Base-by-base conservation (phyloP, 139 green algal genomes). In the Mesotaenium endlicherianum region DNA sequence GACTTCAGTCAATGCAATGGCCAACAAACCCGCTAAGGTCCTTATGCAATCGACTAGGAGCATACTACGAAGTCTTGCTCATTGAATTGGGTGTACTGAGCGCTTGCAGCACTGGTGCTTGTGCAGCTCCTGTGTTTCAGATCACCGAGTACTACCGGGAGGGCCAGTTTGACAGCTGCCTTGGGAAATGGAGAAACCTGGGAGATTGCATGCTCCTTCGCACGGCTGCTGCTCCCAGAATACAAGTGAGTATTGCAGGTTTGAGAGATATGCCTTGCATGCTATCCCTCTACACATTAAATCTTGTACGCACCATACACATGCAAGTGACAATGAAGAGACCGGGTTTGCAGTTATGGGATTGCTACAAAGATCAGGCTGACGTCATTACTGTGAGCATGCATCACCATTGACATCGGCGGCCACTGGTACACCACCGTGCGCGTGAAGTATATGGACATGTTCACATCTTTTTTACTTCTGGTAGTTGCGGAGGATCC, bases 71-170 rank as follows among this genome's bases (percentile, higher is more conserved):
- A n/a, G n/a, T n/a, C n/a, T n/a, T n/a, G n/a, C n/a, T n/a, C n/a
- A n/a, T n/a, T n/a, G n/a, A n/a, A n/a, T n/a, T n/a, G n/a, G n/a
- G n/a, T n/a, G n/a, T n/a, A n/a, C n/a, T n/a, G n/a, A n/a, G n/a
- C n/a, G n/a, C n/a, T n/a, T n/a, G n/a, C n/a, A n/a, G n/a, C n/a
- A n/a, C n/a, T n/a, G n/a, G n/a, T n/a, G n/a, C n/a, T n/a, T 64
- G 53, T 20, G 49, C 75, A 82, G 75, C 75, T 16, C 75, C 75
- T 16, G 75, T 82, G 75, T 74, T 43, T 26, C 75, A 82, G 75
- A 60, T 40, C 3, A 75, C 40, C 36, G 17, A 58, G 75, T 82
- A 82, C 49, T 82, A 82, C 75, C 49, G 75, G 30, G 75, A 82
- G 30, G 75, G 75, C 45, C 14, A 75, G 75, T 82, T 82, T 16